Evolutionary conservation across 2,329 filamentous ascomycete species (phyloP), one percentile per base, ranked within the genome.

Genomic region (Akanthomyces lecanii): DNA sequence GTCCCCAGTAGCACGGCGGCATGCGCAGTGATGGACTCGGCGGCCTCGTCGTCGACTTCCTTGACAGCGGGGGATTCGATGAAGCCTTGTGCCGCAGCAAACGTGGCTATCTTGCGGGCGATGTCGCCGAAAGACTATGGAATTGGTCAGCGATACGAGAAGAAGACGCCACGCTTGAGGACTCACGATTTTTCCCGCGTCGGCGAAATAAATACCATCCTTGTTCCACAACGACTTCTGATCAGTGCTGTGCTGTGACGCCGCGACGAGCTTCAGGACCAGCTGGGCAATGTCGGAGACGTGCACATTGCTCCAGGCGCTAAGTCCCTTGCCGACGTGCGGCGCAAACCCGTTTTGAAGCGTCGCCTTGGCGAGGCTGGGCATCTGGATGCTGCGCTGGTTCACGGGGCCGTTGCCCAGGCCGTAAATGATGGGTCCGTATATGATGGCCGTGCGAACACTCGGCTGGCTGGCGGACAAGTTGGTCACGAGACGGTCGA

Each of bases 401-500:
- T 82, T 82, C n/a, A 71, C 70, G 0, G 78, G 75, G 0, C 81
- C 80, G 47, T 75, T 71, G 33, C 80, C 79, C 2, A 64, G 61
- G 45, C 80, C 80, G 69, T 82, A 82, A 66, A 81, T 81, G 52
- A 72, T 72, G 0, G 79, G 77, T 4, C 77, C 78, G 5, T 71
- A 69, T 40, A 81, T 70, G 65, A 81, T 74, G 45, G 79, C 74
- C 10, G 75, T 76, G 58, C 72, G 72, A 33, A 78, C 69, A 2
- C 61, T 61, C 2, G 67, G 63, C 36, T 55, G 60, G 28, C 33
- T 30, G 14, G 66, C 58, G 11, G 74, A 73, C n/a, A 73, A 71
- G 1, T 68, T 73, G 18, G 78, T 73, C 18, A 91, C 81, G 30
- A 89, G 78, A 69, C 84, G 82, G 73, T 91, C 88, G 5, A 89